These are phyloP conservation scores for Eutypa lata DNA, from an alignment of 2,329 filamentous ascomycete genomes.

Conservation along the genomic window DNA sequence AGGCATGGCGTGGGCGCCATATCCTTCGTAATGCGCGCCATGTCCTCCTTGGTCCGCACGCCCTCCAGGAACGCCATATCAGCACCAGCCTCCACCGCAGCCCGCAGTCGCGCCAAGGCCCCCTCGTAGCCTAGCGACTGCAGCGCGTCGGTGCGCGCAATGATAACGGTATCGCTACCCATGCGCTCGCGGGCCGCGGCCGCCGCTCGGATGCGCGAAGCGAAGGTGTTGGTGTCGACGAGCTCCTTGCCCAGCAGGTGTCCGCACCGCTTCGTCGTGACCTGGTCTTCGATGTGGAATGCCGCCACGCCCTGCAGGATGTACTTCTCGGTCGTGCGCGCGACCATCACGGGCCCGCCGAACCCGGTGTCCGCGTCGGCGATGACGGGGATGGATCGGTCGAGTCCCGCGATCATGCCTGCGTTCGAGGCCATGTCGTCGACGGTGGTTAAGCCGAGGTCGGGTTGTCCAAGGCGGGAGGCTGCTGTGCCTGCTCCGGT, in stretches of 20 bases:
- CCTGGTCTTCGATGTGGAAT: constrained; percentile 33
- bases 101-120: constrained; percentile 41
- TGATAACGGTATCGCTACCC: constrained; percentile 53
- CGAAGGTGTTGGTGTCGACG: constrained; percentile 26
- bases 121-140: constrained; percentile 51
- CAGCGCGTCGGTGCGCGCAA: constrained; percentile 55
- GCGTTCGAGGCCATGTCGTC: constrained; percentile 63
- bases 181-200: constrained; percentile 32
- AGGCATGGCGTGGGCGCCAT: constrained; percentile 27
- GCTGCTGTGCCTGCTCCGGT: constrained; percentile 34
- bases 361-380: constrained; percentile 61
- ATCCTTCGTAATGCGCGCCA: constrained; percentile 34
- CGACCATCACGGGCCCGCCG: constrained; percentile 50
- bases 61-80: constrained; percentile 55
- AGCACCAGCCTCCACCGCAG: constrained; percentile 46
- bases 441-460: constrained; percentile 59
- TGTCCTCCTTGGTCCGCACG: constrained; percentile 42
- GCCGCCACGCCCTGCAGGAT: constrained; percentile 27
- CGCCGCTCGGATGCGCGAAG: constrained; percentile 28
- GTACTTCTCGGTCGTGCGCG: constrained; percentile 39
- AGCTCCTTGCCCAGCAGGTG: constrained; percentile 35
- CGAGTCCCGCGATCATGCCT: constrained; percentile 61
- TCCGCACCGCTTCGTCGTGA: constrained; percentile 36
- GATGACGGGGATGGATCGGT: constrained; percentile 55
- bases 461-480: constrained; percentile 59